Conservation (phyloP, 768 basidiomycete genomes). For the Rubroboletus satanas region DNA sequence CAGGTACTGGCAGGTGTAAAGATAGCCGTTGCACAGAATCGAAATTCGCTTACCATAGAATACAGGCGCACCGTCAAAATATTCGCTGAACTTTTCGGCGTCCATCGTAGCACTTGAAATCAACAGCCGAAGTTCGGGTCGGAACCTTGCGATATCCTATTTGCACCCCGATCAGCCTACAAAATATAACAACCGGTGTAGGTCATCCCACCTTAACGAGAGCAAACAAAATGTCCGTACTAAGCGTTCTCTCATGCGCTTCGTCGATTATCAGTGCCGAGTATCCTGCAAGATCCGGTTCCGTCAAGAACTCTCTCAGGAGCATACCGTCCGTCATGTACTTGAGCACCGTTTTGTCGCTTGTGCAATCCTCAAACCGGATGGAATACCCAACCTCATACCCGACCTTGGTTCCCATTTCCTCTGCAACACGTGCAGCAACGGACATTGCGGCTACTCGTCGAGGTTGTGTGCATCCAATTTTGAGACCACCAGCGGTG, state of each 20-base stretch:
- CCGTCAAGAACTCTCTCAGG: constrained; percentile 92
- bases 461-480: constrained; percentile 92
- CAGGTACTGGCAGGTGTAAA: constrained; percentile 64
- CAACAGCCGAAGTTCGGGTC: constrained; percentile 87
- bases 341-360: constrained; percentile 97
- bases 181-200: constrained; percentile 3
- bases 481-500: constrained; percentile 79
- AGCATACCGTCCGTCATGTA: constrained; percentile 99
- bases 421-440: constrained; percentile 97
- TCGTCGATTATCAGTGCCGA: constrained; percentile 96
- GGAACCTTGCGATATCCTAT: constrained; percentile 93
- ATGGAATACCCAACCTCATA: constrained; percentile 99
- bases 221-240: constrained; percentile 98
- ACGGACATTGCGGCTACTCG: constrained; percentile 99
- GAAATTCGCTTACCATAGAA: constrained; percentile 68
- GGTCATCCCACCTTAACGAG: constrained; percentile 84
- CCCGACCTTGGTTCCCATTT: constrained; percentile 96
- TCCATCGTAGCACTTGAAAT: constrained; percentile 98
- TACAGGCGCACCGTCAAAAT: constrained; percentile 94
- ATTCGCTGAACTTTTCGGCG: constrained; percentile 96
- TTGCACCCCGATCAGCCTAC: constrained; percentile 21
- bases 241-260: constrained; percentile 95
- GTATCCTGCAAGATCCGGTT: constrained; percentile 94
- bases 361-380: constrained; percentile 98
- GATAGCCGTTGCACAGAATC: not conserved